Evolutionary conservation across 805 yeast species (phyloP), one percentile per base, ranked within the genome.

Genomic region (Sugiyamaella boreocaroliniensis): DNA sequence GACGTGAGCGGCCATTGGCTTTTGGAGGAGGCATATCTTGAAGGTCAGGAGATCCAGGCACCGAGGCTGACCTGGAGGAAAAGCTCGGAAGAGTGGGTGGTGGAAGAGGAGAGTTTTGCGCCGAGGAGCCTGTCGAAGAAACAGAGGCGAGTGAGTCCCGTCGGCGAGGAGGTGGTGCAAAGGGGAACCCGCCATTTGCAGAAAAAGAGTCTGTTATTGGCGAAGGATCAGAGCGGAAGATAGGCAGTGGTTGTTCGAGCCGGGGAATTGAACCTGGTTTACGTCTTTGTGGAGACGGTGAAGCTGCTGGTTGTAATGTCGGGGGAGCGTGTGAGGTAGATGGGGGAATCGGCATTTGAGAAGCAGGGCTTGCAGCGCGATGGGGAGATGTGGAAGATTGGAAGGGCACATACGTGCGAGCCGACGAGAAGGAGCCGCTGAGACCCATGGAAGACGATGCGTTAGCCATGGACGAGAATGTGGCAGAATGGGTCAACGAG

Each of bases 1-100:
- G 54, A 16, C 62, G 51, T 11, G 62, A 58, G 14, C 62, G 56
- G 12, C 48, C 34, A 11, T 52, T n/a, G 12, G 40, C 47, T 5
- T 20, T 19, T 12, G 44, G 42, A 16, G 45, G 32, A 20, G 48
- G 32, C 34, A 32, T 16, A n/a, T 26, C 20, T 4, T 15, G 18
- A 10, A 32, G 41, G 11, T 15, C 41, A 9, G 40, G 26, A 11
- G 45, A 16, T 7, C 34, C n/a, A 19, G 37, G 45, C 14, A n/a
- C 22, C n/a, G 48, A 18, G 11, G 48, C 22, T 12, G 46, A 16
- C 7, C 29, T 29, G 3, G 51, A 41, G 22, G 32, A 15, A 14
- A 15, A 18, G 42, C 16, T 41, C 22, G 45, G 46, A 7, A 47
- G 22, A 18, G 42, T 19, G 7, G 50, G 49, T 12, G 42, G 29